Evolutionary conservation across 768 basidiomycete genomes (phyloP).

Genomic region (Suillus paluster): DNA sequence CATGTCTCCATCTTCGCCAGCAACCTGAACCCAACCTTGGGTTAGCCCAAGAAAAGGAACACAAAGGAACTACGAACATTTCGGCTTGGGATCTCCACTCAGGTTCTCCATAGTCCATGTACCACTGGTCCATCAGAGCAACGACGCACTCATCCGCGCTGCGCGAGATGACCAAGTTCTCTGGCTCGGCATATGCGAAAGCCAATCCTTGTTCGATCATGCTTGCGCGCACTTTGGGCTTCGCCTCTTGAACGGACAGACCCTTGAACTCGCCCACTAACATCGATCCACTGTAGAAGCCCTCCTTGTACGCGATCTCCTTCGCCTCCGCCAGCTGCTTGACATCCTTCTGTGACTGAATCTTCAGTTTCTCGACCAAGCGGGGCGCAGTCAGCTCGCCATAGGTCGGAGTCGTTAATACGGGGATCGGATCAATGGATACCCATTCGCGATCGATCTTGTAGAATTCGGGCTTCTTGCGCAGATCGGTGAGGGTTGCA

Average conservation of each 20-base stretch:
- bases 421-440: constrained; percentile 81
- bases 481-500: constrained; percentile 85
- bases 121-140: constrained; percentile 99
- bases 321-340: constrained; percentile 96
- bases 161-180: constrained; percentile 85
- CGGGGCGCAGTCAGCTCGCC: constrained; percentile 88
- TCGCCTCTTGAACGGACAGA: constrained; percentile 86
- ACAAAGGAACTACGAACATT: constrained; percentile 53
- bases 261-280: constrained; percentile 90
- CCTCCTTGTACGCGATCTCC: constrained; percentile 97
- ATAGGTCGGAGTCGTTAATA: constrained; percentile 86
- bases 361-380: constrained; percentile 86
- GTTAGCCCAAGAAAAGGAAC: constrained; percentile 1
- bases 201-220: constrained; percentile 82
- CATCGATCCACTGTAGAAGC: constrained; percentile 96
- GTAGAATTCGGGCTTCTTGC: constrained; percentile 96
- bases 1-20: constrained; percentile 89
- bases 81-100: constrained; percentile 85
- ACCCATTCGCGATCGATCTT: constrained; percentile 91
- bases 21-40: constrained; percentile 50
- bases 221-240: constrained; percentile 80
- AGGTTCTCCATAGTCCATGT: constrained; percentile 93
- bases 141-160: constrained; percentile 97
- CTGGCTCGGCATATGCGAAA: constrained; percentile 94
- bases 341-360: constrained; percentile 91